Base-by-base conservation (phyloP, 164 flowering plant genomes). In the Echeveria elegans region DNA sequence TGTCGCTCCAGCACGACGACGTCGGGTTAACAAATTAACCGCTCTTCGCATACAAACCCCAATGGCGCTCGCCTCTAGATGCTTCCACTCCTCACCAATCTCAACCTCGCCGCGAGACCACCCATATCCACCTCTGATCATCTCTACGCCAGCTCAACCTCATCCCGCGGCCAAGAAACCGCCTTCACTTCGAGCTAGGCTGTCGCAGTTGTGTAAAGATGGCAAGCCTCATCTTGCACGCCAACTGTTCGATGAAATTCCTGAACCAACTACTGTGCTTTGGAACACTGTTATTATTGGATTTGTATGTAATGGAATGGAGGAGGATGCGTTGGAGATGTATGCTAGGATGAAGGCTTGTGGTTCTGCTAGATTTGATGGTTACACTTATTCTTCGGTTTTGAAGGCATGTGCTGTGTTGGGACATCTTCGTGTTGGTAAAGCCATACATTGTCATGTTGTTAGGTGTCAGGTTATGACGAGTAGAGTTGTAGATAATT, bases 201-300 rank as follows among this genome's bases (percentile, higher is more conserved):
- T 93, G 40, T 83, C 94, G 81, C 79, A 82, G 47, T 78, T 88
- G 14, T 93, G 97, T 80, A 78, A 78, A 70, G 79, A 90, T 45
- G 94, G 92, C 65, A 83, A 78, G n/a, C 84, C 83, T 23, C 82
- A 81, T 43, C 73, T 82, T 12, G 98, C 98, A 23, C 88, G 84
- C 71, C 86, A 79, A 48, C 81, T 90, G 63, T 89, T 93, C 73
- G 89, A 93, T 68, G 53, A 85, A 36, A 72, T 93, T 75, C 86
- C 92, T 34, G 77, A 77, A 26, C 98, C 94, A 40, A 75, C 80
- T 16, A 89, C 96, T 23, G 83, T 86, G 16, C 79, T 88, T 12
- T 93, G 95, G 94, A 93, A 93, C 88, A 82, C 97, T 29, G 73
- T 93, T 52, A 85, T 93, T 50, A 89, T 93, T 58, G 97, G 98